phyloP scores from a whole-genome alignment of 2,329 filamentous ascomycete species.

The Myotisia sp. region DNA sequence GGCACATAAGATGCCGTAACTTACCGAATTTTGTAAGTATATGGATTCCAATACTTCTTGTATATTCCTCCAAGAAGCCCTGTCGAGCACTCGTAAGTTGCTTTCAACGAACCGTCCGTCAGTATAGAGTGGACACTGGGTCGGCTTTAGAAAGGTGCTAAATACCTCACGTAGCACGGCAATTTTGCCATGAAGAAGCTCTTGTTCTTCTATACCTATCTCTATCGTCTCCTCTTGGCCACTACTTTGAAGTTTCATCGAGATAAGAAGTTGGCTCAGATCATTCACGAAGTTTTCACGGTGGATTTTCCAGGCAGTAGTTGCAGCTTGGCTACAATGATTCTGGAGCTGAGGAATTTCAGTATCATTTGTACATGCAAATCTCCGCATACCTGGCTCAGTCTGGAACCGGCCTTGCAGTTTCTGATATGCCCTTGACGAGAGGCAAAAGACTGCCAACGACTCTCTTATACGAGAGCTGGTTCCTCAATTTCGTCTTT shows the following conservation, averaged over 20 bases:
- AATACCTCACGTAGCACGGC: constrained; percentile 1
- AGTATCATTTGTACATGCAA: constrained; percentile 39
- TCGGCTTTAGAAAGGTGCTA: too few species aligned
- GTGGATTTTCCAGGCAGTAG: constrained; percentile 31
- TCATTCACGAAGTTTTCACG: constrained; percentile 39
- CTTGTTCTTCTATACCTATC: constrained; percentile 24
- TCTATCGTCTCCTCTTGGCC: constrained; percentile 21
- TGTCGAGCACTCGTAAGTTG: too few species aligned
- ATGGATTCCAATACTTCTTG: too few species aligned
- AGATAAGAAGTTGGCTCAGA: constrained; percentile 38
- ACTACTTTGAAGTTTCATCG: constrained; percentile 29
- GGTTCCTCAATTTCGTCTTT: constrained; percentile 35
- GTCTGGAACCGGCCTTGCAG: constrained; percentile 41
- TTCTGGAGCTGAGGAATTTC: constrained; percentile 45
- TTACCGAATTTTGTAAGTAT: too few species aligned
- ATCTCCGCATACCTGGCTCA: constrained; percentile 41
- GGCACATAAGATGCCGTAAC: too few species aligned
- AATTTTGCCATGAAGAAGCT: constrained; percentile 24
- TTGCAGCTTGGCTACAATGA: constrained; percentile 46
- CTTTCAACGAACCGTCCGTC: too few species aligned
- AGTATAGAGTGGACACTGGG: too few species aligned
- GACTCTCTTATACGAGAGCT: constrained; percentile 40
- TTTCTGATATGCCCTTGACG: constrained; percentile 48
- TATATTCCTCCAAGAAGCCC: too few species aligned
- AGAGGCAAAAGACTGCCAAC: constrained; percentile 52